A percentile compares a stretch with the other conserved stretches of the same genome.
phyloP scores from a whole-genome alignment of 306 rosid genomes.

The Lotus japonicus region DNA sequence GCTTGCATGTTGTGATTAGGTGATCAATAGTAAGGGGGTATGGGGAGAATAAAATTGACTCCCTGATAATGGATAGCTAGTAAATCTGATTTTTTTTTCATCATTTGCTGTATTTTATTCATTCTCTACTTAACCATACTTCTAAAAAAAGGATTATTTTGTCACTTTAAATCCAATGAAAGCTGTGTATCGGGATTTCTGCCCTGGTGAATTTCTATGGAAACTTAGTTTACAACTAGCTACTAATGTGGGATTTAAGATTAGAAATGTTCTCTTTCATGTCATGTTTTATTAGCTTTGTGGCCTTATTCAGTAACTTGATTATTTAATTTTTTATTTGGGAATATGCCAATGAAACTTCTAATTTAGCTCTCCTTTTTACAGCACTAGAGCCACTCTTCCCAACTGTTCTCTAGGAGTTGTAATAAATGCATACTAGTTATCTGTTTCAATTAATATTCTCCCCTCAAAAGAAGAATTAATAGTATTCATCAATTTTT shows the following conservation, averaged over 20 bases:
- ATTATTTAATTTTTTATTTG: background rate
- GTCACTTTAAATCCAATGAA: background rate
- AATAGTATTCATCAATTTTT: constrained; percentile 13
- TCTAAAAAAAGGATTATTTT: background rate
- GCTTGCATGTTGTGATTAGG: constrained; percentile 7
- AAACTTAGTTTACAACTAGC: constrained; percentile 2
- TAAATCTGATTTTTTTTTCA: background rate
- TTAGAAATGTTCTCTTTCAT: background rate
- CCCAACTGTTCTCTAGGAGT: background rate
- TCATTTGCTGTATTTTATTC: background rate
- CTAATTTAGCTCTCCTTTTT: background rate
- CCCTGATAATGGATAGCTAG: background rate
- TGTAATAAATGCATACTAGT: background rate
- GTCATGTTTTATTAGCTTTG: background rate
- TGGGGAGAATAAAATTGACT: background rate
- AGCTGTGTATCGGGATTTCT: background rate
- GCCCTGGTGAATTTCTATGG: background rate
- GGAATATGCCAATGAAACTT: background rate
- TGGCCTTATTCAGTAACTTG: background rate
- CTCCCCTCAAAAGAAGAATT: constrained; percentile 6
- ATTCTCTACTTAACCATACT: background rate
- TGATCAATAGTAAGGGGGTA: background rate
- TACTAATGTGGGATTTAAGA: background rate
- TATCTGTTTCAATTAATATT: constrained; percentile 2
- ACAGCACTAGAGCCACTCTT: background rate